Evolutionary conservation across 805 yeast species (phyloP).

Genomic region (Spathaspora gorwiae): DNA sequence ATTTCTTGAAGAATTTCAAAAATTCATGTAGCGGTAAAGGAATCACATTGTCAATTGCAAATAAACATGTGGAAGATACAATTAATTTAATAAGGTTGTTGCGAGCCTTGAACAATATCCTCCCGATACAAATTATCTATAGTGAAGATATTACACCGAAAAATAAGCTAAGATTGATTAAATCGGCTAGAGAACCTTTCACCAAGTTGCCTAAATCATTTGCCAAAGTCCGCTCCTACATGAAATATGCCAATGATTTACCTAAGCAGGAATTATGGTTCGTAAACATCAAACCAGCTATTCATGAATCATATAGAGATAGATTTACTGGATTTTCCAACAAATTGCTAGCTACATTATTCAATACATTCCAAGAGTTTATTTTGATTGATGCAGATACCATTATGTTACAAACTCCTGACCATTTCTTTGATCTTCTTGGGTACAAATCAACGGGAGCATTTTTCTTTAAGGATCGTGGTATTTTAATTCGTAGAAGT

Average conservation of each 20-base stretch:
- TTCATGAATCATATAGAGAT: slow-evolving; percentile 11
- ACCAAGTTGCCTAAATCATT: slow-evolving; percentile 18
- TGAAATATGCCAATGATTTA: slow-evolving; percentile 14
- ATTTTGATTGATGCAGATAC: slow-evolving; percentile 51
- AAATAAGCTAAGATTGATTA: slow-evolving; percentile 15
- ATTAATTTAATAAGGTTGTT: slow-evolving; percentile 21
- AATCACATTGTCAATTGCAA: slow-evolving; percentile 25
- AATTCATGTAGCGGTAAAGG: slow-evolving; percentile 26
- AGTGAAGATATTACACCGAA: slow-evolving; percentile 15
- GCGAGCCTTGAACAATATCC: slow-evolving; percentile 21
- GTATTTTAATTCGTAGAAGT: slow-evolving; percentile 26
- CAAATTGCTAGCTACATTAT: slow-evolving; percentile 43
- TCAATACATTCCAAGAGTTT: slow-evolving; percentile 46
- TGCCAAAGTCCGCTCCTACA: slow-evolving; percentile 9
- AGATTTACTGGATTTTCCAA: slow-evolving; percentile 41
- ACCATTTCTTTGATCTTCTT: slow-evolving; percentile 15
- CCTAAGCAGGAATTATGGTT: slow-evolving; percentile 29
- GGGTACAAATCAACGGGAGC: slow-evolving; percentile 18
- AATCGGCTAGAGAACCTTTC: slow-evolving; percentile 14
- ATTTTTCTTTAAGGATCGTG: slow-evolving; percentile 19
- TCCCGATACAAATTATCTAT: slow-evolving; percentile 29
- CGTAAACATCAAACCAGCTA: slow-evolving; percentile 19
- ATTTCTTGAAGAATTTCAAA: slow-evolving; percentile 25
- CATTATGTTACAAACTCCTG: slow-evolving; percentile 37
- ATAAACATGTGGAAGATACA: slow-evolving; percentile 18